Evolutionary conservation across 768 basidiomycete species (phyloP).

Genomic region (Mycena alexandri): DNA sequence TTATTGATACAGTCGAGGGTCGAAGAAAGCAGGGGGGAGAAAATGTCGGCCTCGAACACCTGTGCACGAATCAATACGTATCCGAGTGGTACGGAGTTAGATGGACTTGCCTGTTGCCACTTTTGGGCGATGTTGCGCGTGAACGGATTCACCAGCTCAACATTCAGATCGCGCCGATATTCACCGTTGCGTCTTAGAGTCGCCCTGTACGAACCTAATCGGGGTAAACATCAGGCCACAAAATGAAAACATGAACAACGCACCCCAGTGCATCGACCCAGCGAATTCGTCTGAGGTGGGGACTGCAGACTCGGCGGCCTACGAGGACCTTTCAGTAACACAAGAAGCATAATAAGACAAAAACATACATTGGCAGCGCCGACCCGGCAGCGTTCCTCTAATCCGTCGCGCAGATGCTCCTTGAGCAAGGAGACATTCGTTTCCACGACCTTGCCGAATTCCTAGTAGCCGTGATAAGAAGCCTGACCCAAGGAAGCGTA

Average conservation of each 20-base stretch:
- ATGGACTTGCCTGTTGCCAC: slow-evolving; percentile 57
- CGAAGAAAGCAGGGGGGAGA: slow-evolving; percentile 59
- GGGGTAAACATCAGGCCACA: slow-evolving; percentile 1
- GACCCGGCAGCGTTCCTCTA: slow-evolving; percentile 68
- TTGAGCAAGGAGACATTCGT: slow-evolving; percentile 62
- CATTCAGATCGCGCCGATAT: slow-evolving; percentile 71
- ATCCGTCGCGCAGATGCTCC: slow-evolving; percentile 62
- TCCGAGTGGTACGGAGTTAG: not conserved
- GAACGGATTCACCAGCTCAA: slow-evolving; percentile 69
- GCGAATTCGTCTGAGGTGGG: slow-evolving; percentile 64
- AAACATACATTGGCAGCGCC: slow-evolving; percentile 63
- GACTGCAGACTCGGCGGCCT: slow-evolving; percentile 61
- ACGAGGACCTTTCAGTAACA: slow-evolving; percentile 2
- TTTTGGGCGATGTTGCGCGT: slow-evolving; percentile 69
- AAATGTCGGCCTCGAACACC: slow-evolving; percentile 71
- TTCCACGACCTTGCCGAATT: slow-evolving; percentile 60
- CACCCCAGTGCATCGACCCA: slow-evolving; percentile 70
- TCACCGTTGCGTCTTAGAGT: slow-evolving; percentile 67
- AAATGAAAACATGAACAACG: slow-evolving; percentile 31
- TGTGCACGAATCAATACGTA: not conserved
- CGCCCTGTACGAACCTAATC: slow-evolving; percentile 59
- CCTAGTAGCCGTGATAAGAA: slow-evolving; percentile 46
- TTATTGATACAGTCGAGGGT: slow-evolving; percentile 53
- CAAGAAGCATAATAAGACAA: not conserved
- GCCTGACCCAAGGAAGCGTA: slow-evolving; percentile 5